Evolutionary conservation across 2,329 filamentous ascomycete genomes (phyloP).

Genomic region (Hymenoscyphus albidus): DNA sequence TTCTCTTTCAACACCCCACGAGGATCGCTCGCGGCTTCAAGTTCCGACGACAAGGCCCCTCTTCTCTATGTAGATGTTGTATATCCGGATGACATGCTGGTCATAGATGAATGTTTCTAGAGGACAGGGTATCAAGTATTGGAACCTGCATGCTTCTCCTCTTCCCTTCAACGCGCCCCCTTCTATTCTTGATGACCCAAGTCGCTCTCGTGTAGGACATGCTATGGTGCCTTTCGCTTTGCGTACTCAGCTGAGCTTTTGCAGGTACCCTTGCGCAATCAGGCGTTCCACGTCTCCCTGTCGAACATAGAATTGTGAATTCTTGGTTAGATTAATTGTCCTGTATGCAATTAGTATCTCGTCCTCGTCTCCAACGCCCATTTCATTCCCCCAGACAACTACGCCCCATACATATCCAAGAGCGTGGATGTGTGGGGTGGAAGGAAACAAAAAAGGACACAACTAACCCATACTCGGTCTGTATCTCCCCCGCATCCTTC

Average conservation of each 20-base stretch:
- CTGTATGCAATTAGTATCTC: conserved; percentile 42
- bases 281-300: conserved; percentile 93
- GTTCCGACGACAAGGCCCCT: background rate
- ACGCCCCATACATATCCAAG: background rate
- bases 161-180: background rate
- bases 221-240: background rate
- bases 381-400: background rate
- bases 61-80: background rate
- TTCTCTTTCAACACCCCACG: background rate
- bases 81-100: background rate
- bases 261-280: conserved; percentile 91
- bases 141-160: background rate
- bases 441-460: background rate
- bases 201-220: background rate
- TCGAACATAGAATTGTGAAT: conserved; percentile 95
- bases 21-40: conserved; percentile 5
- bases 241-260: conserved; percentile 71
- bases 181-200: background rate
- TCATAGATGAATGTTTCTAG: background rate
- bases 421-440: background rate
- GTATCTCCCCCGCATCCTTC: conserved; percentile 96
- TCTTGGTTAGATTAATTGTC: conserved; percentile 93
- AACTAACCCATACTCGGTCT: conserved; percentile 94
- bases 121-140: background rate
- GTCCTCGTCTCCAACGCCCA: background rate